Conservation (phyloP, 192 early-diverging fungal genomes). For the Hyaloraphidium curvatum region DNA sequence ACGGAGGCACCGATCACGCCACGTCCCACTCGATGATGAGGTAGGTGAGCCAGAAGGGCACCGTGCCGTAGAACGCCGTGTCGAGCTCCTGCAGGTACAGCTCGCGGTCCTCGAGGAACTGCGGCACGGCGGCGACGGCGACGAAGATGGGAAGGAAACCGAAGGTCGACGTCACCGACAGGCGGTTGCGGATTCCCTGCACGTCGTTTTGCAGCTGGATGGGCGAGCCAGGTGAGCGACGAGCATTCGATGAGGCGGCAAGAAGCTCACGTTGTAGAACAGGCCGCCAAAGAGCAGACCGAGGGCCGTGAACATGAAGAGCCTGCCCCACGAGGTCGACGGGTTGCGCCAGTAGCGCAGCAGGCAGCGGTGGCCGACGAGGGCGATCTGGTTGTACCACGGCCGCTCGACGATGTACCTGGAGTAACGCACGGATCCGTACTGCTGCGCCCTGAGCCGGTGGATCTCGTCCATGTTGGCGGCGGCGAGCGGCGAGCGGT, state of each 20-base stretch:
- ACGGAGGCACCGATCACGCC: no score
- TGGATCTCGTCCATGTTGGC: background rate
- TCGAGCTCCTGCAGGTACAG: background rate
- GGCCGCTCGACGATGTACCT: background rate
- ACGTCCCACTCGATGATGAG: conserved; percentile 1
- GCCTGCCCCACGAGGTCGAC: background rate
- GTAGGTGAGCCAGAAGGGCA: conserved; percentile 2
- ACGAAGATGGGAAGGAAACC: background rate
- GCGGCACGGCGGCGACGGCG: conserved; percentile 2
- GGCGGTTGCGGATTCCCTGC: conserved; percentile 3
- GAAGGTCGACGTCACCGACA: background rate
- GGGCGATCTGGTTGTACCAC: background rate
- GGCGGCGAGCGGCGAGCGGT: background rate
- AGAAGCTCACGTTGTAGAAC: background rate
- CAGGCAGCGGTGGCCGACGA: background rate
- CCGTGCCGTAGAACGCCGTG: background rate
- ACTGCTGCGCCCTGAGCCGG: background rate
- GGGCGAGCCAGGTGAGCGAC: no score
- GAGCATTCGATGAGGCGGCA: no score
- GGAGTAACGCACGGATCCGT: background rate
- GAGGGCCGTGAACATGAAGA: background rate
- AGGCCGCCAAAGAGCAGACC: background rate
- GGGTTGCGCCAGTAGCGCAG: background rate
- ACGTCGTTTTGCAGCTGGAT: no score
- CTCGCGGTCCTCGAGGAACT: conserved; percentile 2